Evolutionary conservation across 208 protist species (phyloP), one percentile per base, ranked within the genome.

Genomic region (Leishmania arabica): DNA sequence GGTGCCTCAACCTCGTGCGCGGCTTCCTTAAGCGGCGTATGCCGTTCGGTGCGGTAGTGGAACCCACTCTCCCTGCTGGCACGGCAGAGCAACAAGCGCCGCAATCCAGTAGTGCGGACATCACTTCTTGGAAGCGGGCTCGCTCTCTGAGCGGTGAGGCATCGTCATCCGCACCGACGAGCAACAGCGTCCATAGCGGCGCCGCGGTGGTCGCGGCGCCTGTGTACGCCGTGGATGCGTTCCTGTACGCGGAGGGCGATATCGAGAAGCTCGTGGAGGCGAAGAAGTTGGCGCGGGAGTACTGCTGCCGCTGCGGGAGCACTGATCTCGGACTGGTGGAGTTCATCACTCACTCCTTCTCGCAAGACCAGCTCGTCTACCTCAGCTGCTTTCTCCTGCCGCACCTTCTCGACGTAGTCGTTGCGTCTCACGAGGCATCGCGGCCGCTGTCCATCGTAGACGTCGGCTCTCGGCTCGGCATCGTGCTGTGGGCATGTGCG

Each of bases 271-370:
- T 97, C 3, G 89, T 90, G 24, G 45, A 87, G 37, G 78, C 56
- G 6, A 87, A 87, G 15, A 65, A 77, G 49, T 58, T 97, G 40
- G 68, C 84, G 6, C 88, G 92, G n/a, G 79, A 93, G 64, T 97
- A 96, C 84, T 97, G 94, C 83, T 45, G 70, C 34, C 45, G 68
- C 21, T 97, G 94, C 84, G 92, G 94, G 2, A 85, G 87, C 45
- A 88, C 81, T 7, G 82, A 92, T 24, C 84, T 96, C 79, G 91
- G 81, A 6, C 77, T 91, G 17, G 72, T 84, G 19, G 88, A 95
- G 31, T 97, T 94, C 65, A 95, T 97, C 72, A 95, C 94, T 31
- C 94, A 97, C 85, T 95, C 91, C 83, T 94, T 97, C 78, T 93
- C 92, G 8, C 84, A 90, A 66, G 91, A 97, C 42, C 91, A 97